These are phyloP conservation scores for Phyllachora maydis DNA, from an alignment of 2,329 filamentous ascomycete species.

Conservation along the genomic window DNA sequence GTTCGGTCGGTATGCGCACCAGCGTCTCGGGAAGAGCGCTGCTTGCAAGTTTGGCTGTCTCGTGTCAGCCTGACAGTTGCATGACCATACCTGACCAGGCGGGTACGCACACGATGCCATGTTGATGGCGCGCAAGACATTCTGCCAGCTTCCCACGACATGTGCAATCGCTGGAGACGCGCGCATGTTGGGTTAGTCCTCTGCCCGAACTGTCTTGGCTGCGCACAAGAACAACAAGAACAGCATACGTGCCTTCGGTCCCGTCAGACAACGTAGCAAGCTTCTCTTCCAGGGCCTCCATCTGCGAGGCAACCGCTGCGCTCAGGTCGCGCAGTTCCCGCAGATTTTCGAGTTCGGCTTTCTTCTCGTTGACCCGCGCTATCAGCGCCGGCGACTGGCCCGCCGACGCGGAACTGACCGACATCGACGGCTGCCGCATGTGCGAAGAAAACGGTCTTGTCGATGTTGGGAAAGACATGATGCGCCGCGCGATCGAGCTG, in stretches of 20 bases:
- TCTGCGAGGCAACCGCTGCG: conserved; percentile 57
- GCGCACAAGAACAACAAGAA: too few relatives aligned
- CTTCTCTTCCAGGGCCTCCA: conserved; percentile 65
- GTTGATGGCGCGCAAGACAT: conserved; percentile 64
- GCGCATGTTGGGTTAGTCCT: conserved; percentile 5
- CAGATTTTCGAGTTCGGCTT: conserved; percentile 59
- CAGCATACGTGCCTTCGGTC: conserved; percentile 47
- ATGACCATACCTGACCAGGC: conserved; percentile 1
- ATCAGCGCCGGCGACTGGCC: conserved; percentile 51
- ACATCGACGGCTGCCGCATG: conserved; percentile 38
- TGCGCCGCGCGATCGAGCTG: not conserved
- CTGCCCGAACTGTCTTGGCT: too few relatives aligned
- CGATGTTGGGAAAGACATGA: conserved; percentile 36
- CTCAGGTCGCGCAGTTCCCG: conserved; percentile 62
- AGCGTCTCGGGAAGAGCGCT: conserved; percentile 57
- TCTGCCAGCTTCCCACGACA: conserved; percentile 78
- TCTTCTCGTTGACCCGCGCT: conserved; percentile 69
- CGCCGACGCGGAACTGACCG: conserved; percentile 20
- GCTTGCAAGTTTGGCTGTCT: conserved; percentile 38
- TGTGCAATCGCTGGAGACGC: conserved; percentile 46
- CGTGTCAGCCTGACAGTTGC: conserved; percentile 5
- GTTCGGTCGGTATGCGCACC: conserved; percentile 68
- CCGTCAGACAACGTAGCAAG: conserved; percentile 59
- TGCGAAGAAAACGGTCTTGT: conserved; percentile 41
- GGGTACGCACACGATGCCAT: conserved; percentile 56